Percentiles rank a stretch among this genome's conserved stretches.
phyloP scores from a whole-genome alignment of 805 yeast genomes.

The Lachancea sp. region DNA sequence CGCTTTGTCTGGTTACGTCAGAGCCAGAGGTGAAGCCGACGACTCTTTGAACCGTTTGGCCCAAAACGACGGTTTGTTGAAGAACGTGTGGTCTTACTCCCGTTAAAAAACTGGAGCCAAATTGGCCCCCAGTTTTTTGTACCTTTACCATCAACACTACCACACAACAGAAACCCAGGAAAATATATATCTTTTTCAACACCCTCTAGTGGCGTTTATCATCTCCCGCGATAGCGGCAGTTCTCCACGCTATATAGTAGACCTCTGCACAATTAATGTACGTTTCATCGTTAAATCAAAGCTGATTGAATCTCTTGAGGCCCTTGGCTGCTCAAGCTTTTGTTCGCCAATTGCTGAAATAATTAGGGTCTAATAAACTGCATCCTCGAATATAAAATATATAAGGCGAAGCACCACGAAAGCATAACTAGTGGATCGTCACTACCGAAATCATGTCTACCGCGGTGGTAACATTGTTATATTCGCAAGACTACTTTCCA shows the following conservation, averaged over 20 bases:
- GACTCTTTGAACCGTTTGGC: constrained; percentile 99
- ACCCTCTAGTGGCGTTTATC: neutral
- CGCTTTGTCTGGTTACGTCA: constrained; percentile 95
- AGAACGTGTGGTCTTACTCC: constrained; percentile 93
- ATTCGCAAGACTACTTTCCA: constrained; percentile 46
- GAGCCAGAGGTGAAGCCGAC: constrained; percentile 99
- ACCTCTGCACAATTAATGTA: constrained; percentile 8
- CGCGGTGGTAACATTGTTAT: constrained; percentile 45
- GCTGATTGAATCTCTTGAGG: neutral
- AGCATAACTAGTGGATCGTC: neutral
- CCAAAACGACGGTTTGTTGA: constrained; percentile 95
- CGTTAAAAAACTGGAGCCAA: constrained; percentile 58
- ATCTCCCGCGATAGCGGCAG: too few species aligned
- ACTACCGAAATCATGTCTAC: constrained; percentile 1
- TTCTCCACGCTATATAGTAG: constrained; percentile 7
- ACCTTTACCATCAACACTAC: neutral
- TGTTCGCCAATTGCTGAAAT: too few species aligned
- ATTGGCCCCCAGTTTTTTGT: too few species aligned
- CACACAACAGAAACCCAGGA: neutral
- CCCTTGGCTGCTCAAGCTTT: too few species aligned
- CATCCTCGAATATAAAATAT: neutral
- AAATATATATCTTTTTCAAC: constrained; percentile 1
- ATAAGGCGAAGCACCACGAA: too few species aligned
- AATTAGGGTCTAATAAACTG: neutral
- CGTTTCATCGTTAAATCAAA: constrained; percentile 7